phyloP scores from a whole-genome alignment of 441 rosid species.

The Eruca vesicaria region DNA sequence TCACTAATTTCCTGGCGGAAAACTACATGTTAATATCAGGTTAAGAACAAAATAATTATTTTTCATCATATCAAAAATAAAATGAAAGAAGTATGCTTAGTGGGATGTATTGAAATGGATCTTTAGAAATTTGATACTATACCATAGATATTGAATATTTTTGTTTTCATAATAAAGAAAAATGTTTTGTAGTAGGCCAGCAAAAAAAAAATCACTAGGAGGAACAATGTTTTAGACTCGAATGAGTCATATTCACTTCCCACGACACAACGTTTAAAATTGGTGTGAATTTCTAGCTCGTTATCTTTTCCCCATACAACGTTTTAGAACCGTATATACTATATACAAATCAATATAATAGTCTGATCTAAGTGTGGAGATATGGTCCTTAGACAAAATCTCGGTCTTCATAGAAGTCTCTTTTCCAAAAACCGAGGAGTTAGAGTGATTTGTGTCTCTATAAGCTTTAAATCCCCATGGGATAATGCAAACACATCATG shows the following conservation, averaged over 20 bases:
- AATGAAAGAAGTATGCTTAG: background rate
- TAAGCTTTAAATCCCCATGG: conserved; percentile 24
- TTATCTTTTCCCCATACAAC: conserved; percentile 1
- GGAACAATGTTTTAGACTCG: background rate
- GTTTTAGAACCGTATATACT: conserved; percentile 1
- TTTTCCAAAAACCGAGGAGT: conserved; percentile 29
- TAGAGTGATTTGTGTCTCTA: conserved; percentile 33
- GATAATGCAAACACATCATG: conserved; percentile 35
- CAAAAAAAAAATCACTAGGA: background rate
- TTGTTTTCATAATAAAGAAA: background rate
- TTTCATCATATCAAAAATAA: background rate
- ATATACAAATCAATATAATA: background rate
- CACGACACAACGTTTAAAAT: background rate
- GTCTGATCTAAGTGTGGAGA: background rate
- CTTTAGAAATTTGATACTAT: background rate
- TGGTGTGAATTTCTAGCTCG: background rate
- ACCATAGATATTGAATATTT: background rate
- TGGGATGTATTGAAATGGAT: background rate
- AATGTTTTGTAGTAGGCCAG: background rate
- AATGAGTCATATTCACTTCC: background rate
- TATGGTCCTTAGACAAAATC: conserved; percentile 35
- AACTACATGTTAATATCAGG: background rate
- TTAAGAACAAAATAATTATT: background rate
- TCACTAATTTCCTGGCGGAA: background rate
- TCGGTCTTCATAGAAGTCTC: conserved; percentile 37